Conservation (phyloP, 208 protist species). For the Wallacemonas sp. region DNA sequence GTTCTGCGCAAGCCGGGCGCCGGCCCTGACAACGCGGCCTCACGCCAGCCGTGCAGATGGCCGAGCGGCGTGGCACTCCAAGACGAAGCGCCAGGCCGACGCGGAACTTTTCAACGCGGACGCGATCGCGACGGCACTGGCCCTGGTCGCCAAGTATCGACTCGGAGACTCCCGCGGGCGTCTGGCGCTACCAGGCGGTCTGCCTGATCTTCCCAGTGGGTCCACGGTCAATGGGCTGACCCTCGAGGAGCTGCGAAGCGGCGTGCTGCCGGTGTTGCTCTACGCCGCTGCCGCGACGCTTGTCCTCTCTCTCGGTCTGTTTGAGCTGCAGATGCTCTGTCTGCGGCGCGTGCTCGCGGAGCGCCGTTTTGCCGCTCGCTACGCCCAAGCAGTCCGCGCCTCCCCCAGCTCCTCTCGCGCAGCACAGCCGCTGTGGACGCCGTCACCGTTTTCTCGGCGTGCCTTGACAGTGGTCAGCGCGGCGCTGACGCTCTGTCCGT, state of each 20-base stretch:
- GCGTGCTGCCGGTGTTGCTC: background rate
- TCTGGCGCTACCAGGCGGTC: background rate
- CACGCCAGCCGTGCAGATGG: background rate
- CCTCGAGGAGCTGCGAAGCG: background rate
- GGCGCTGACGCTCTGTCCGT: constrained; percentile 7
- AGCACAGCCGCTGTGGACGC: background rate
- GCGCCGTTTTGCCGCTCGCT: background rate
- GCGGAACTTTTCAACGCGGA: constrained; percentile 20
- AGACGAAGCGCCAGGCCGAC: background rate
- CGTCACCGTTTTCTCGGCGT: background rate
- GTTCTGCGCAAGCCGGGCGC: background rate
- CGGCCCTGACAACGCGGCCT: background rate
- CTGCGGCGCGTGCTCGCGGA: constrained; percentile 5
- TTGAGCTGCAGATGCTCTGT: constrained; percentile 6
- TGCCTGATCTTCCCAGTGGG: background rate
- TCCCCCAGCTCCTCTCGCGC: background rate
- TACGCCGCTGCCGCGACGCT: background rate
- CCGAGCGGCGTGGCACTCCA: background rate
- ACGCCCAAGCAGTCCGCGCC: background rate
- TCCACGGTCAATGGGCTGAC: background rate
- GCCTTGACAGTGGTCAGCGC: background rate
- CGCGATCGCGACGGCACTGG: constrained; percentile 36
- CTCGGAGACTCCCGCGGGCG: constrained; percentile 24
- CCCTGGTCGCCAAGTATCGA: constrained; percentile 51
- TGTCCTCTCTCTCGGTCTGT: constrained; percentile 6